Base-by-base conservation (phyloP, 257 asterid species). In the Haberlea rhodopensis region DNA sequence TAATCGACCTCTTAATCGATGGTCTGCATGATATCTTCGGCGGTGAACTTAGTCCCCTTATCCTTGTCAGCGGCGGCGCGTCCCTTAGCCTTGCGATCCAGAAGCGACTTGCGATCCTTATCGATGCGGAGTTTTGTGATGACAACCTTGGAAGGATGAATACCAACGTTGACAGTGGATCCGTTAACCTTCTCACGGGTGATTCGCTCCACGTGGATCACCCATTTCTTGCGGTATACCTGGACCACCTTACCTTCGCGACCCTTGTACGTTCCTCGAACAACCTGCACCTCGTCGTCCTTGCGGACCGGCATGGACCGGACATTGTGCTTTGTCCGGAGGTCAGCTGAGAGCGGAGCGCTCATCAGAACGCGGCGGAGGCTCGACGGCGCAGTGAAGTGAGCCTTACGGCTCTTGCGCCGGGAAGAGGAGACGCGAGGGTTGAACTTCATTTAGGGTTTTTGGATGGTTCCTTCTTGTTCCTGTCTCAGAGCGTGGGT, bases 151-250 rank as follows among this genome's bases (percentile, higher is more conserved):
- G 90, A 82, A 0, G 95, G 84, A 49, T 89, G 80, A 64, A 89
- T 81, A 16, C 96, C 96, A 16, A 89, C 96, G 46, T 89, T 89
- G 40, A 89, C 96, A 2, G 96, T 89, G 15, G 90, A 82, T 5
- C 96, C 96, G 51, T 89, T 83, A 0, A 87, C 95, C 84, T 89
- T 87, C 82, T 85, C 95, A 0, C 95, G 85, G 8, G 97, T 87
- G 63, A 85, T 89, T 6, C 97, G 83, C 70, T 89, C 97, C 55
- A 87, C 76, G 69, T 90, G 95, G 69, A 90, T 90, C 19, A 85
- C 97, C 97, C 97, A 90, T 45, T 85, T 89, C 88, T 87, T 87
- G 1, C 90, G 85, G 83, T 89, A 89, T 0, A 87, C 95, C 76
- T 85, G 95, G 24, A 87, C 95, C 0, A 90, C 94, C 72, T 90